Base-by-base conservation (phyloP, 441 rosid genomes). In the Pelargonium cotyledonis region DNA sequence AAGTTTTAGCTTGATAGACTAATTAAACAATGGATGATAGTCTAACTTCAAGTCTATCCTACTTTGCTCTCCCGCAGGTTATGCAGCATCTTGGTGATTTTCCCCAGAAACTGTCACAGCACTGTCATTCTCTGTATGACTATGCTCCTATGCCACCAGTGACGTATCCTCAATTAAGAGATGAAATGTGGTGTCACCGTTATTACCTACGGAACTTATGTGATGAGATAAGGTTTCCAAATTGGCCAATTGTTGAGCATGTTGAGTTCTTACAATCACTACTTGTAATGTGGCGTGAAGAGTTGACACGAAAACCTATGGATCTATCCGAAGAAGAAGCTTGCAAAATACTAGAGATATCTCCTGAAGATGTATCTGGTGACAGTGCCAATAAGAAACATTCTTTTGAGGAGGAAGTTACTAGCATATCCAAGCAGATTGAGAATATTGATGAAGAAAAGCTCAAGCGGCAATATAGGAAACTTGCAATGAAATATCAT, bases 111-210 rank as follows among this genome's bases (percentile, higher is more conserved):
- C 76, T 96, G 82, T 86, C 99, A 31, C 99, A 96, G 82, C 98
- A 96, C 76, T 92, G 99, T 69, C 99, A 96, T 81, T 87, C 82
- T 76, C 77, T 96, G 19, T 96, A 96, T 66, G 98, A 96, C 5
- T 95, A 89, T 85, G 98, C 99, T 75, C 99, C 99, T 16, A 95
- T 95, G 92, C 99, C 99, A 72, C 98, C 99, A 72, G 99, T 91
- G 75, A 96, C 99, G 10, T 96, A 96, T 75, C 98, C 98, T 71
- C 98, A 96, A 79, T 87, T 96, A 70, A 89, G 88, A 89, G 98
- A 96, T 86, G 99, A 96, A 85, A 96, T 96, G 99, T 96, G 99
- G 99, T 96, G 99, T 80, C 97, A 96, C 75, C 97, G 98, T 21
- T 96, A 96, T 75, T 96, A 96, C 82, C 98, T 96, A 23, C 82